Conservation (phyloP, 2,329 filamentous ascomycete genomes). For the Bipolaris cookei region DNA sequence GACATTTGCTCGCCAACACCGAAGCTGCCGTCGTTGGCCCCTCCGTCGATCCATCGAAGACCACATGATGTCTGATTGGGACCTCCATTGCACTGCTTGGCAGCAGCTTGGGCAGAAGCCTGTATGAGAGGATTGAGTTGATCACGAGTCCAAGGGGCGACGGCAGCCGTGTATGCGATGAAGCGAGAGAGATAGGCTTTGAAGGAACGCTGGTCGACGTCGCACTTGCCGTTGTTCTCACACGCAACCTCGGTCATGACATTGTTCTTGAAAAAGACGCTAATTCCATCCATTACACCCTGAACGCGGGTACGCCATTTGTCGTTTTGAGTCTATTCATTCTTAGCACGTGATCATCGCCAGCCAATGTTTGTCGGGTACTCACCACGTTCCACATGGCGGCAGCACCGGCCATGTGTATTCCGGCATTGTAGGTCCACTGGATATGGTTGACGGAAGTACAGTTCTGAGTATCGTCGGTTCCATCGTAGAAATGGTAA, state of each 20-base stretch:
- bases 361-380: background rate
- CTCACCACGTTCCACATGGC: slow-evolving; percentile 58
- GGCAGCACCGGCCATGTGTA: slow-evolving; percentile 55
- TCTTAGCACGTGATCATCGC: slow-evolving; percentile 16
- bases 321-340: slow-evolving; percentile 39
- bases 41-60: slow-evolving; percentile 52
- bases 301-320: slow-evolving; percentile 40
- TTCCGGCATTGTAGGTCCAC: slow-evolving; percentile 57
- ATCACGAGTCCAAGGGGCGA: slow-evolving; percentile 47
- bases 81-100: slow-evolving; percentile 60
- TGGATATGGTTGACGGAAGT: slow-evolving; percentile 52
- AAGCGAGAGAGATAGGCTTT: slow-evolving; percentile 54
- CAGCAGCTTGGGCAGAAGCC: slow-evolving; percentile 63
- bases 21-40: slow-evolving; percentile 54
- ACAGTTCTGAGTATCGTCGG: slow-evolving; percentile 54
- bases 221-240: slow-evolving; percentile 54
- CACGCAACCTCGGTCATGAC: slow-evolving; percentile 58
- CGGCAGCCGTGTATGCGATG: slow-evolving; percentile 51
- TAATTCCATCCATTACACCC: slow-evolving; percentile 46
- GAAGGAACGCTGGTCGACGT: slow-evolving; percentile 57
- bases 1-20: slow-evolving; percentile 67
- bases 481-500: slow-evolving; percentile 56
- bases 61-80: slow-evolving; percentile 55
- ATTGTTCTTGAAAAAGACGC: slow-evolving; percentile 54
- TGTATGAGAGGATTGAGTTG: slow-evolving; percentile 60